Conservation (phyloP, 1,284 basidiomycete genomes). For the Heimioporus retisporus region DNA sequence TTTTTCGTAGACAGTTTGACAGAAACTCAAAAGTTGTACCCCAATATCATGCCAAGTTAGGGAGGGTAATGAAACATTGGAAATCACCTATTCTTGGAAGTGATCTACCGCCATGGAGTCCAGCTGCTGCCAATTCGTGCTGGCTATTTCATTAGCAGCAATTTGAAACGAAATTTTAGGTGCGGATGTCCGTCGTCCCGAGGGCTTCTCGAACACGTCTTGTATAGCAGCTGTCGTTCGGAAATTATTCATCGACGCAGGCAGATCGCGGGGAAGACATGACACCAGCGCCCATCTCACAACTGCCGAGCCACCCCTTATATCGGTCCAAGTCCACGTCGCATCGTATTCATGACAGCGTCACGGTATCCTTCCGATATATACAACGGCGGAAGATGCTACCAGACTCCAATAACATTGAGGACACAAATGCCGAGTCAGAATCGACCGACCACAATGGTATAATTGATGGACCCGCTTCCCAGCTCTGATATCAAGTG, state of each 20-base stretch:
- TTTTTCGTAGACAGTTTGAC: slow-evolving; percentile 1
- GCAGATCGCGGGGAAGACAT: slow-evolving; percentile 9
- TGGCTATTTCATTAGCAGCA: neutral
- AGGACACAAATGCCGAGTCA: neutral
- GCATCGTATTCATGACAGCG: slow-evolving; percentile 13
- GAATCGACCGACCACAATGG: neutral
- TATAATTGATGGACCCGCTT: neutral
- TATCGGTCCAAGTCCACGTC: slow-evolving; percentile 2
- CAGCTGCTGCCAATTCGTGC: slow-evolving; percentile 10
- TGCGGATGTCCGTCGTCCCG: slow-evolving; percentile 1
- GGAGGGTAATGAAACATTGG: slow-evolving; percentile 22
- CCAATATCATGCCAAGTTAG: neutral
- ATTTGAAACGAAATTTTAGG: slow-evolving; percentile 22
- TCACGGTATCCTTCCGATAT: slow-evolving; percentile 12
- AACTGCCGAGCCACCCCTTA: neutral
- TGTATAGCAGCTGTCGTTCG: neutral
- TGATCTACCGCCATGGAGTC: slow-evolving; percentile 26
- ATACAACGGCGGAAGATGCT: neutral
- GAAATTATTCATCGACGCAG: neutral
- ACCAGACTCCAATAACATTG: neutral
- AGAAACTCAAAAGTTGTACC: slow-evolving; percentile 4
- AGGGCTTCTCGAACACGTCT: slow-evolving; percentile 7
- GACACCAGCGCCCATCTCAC: neutral
- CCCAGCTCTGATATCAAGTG: neutral
- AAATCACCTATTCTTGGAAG: slow-evolving; percentile 32